Percentiles rank a stretch among this genome's conserved stretches.
Conservation (phyloP, 192 early-diverging fungal genomes). For the Backusella parvicylindrica region DNA sequence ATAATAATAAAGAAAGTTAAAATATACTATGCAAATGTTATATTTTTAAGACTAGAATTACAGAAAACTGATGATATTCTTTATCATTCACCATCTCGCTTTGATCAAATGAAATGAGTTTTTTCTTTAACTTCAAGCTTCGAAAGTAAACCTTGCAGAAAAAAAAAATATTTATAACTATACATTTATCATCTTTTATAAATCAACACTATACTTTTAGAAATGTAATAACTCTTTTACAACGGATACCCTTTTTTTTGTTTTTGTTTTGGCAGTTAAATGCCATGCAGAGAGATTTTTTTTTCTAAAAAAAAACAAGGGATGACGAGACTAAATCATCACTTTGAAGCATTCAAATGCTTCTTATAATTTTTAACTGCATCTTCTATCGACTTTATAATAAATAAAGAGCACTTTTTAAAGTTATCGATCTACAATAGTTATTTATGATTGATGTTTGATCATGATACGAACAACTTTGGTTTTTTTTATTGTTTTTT, state of each 20-base stretch:
- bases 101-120: too few species aligned
- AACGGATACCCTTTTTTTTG: not conserved
- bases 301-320: not conserved
- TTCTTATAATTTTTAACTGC: not conserved
- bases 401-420: not conserved
- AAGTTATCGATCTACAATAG: not conserved
- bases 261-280: not conserved
- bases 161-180: too few species aligned
- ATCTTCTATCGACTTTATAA: not conserved
- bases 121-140: too few species aligned
- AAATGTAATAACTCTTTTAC: not conserved
- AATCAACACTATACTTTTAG: too few species aligned
- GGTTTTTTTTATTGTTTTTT: not conserved
- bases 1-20: too few species aligned
- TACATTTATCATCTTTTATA: too few species aligned
- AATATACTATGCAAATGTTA: too few species aligned
- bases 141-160: too few species aligned
- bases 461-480: not conserved
- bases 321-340: not conserved
- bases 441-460: not conserved
- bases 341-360: not conserved
- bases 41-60: too few species aligned
- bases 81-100: too few species aligned
- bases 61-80: too few species aligned
- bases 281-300: not conserved